Evolutionary conservation across 208 protist species (phyloP), one percentile per base, ranked within the genome.

Genomic region (Lotmaria passim): DNA sequence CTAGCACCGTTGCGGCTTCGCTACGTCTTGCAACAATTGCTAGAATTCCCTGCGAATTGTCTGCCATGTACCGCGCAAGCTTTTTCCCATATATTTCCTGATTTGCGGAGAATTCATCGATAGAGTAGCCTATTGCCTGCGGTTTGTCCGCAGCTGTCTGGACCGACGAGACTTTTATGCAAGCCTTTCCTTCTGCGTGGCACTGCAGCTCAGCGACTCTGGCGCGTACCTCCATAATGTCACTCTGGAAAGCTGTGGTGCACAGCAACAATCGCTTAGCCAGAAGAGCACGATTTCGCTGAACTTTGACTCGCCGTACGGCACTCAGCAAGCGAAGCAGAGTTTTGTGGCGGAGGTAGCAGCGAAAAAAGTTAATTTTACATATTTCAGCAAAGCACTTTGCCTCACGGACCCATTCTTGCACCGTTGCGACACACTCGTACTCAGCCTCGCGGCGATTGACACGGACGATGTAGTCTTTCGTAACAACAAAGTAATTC

Each of bases 401-500:
- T 15, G 79, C 63, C 47, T 96, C 87, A 15, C 56, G 60, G 36
- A 86, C 67, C 89, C 89, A 96, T 28, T 85, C 60, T 14, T 80
- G 46, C n/a, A 87, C 51, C 0, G 82, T 55, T 1, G 63, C 70
- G 0, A 94, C 56, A 12, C 70, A 68, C 15, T 87, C 65, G 43
- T 83, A 87, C 6, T 80, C 81, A 28, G 83, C 85, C 0, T 73
- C 55, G 17, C 84, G 79, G 0, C 73, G 63, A 38, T 86, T 81
- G 2, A 96, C 87, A 46, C 93, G 87, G 60, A 95, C 76, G 0
- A 97, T 78, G 31, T 82, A 78, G 3, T 73, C 69, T 44, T 82
- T 80, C 0, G 86, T 91, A 19, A 96, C 82, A 24, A 94, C 73
- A 69, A 85, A 97, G 70, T 97, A 90, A 66, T 97, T 94, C 2